phyloP scores from a whole-genome alignment of 208 protist species.

The Naegleria fowleri region DNA sequence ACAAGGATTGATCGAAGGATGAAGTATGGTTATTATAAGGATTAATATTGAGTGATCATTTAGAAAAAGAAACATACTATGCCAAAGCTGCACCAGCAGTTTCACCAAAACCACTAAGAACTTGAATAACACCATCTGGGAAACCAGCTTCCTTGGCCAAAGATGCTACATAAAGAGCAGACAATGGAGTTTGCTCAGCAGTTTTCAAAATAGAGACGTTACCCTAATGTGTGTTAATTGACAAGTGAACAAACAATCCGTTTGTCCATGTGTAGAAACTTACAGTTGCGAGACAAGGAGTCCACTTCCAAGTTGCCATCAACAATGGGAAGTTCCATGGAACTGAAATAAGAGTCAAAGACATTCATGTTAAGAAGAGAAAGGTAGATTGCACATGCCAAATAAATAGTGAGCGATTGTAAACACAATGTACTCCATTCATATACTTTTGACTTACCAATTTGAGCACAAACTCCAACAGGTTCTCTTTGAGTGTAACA shows the following conservation, averaged over 20 bases:
- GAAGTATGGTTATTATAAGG: no score
- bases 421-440: not conserved
- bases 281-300: conserved; percentile 59
- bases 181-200: conserved; percentile 75
- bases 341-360: no score
- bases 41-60: no score
- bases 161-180: conserved; percentile 65
- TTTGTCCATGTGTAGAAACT: not conserved
- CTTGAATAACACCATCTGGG: conserved; percentile 73
- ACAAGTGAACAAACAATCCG: no score
- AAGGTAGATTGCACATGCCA: no score
- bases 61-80: conserved; percentile 46
- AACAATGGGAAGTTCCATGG: conserved; percentile 81
- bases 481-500: conserved; percentile 65
- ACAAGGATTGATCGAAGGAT: no score
- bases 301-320: conserved; percentile 64
- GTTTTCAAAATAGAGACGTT: conserved; percentile 77
- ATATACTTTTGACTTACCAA: no score
- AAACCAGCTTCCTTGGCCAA: conserved; percentile 67
- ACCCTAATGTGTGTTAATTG: conserved; percentile 40
- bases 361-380: no score
- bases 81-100: conserved; percentile 60
- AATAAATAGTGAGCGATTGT: no score
- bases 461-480: conserved; percentile 66
- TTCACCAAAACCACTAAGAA: conserved; percentile 67